A percentile compares a stretch with the other conserved stretches of the same genome.
Evolutionary conservation across 257 asterid species (phyloP).

Genomic region (Salvia splendens): DNA sequence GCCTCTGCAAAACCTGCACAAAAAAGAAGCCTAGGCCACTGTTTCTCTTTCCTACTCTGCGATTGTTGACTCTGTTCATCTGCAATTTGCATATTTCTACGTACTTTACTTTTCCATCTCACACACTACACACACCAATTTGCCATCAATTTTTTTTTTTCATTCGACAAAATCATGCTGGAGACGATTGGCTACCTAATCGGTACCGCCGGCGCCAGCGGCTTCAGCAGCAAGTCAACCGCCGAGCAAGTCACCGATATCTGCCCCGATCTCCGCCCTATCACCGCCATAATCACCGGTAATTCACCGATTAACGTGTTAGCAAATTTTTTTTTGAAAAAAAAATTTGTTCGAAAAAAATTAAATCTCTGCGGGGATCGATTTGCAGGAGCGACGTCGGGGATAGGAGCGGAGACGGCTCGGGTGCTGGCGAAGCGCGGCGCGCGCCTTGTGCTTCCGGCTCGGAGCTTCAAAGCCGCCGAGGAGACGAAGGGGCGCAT

Average conservation of each 20-base stretch:
- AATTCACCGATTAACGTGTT: neutral
- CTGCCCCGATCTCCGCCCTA: constrained; percentile 52
- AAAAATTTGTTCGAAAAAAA: no score
- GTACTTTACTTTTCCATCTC: constrained; percentile 36
- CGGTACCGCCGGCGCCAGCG: constrained; percentile 80
- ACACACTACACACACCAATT: constrained; percentile 19
- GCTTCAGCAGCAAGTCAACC: constrained; percentile 78
- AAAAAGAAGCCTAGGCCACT: constrained; percentile 28
- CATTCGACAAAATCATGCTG: constrained; percentile 39
- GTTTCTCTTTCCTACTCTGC: constrained; percentile 28
- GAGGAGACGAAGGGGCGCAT: constrained; percentile 77
- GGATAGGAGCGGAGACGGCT: constrained; percentile 96
- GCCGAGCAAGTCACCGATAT: constrained; percentile 72
- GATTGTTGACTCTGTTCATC: constrained; percentile 32
- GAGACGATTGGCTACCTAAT: constrained; percentile 72
- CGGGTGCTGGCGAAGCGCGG: constrained; percentile 81
- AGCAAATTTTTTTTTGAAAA: neutral
- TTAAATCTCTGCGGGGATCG: neutral
- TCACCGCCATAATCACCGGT: constrained; percentile 92
- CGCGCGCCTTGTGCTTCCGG: constrained; percentile 81
- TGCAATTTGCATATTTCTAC: constrained; percentile 37
- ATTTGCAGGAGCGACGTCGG: constrained; percentile 83
- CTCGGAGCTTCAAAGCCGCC: constrained; percentile 72
- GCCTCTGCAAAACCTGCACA: constrained; percentile 29
- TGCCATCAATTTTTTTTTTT: neutral